Evolutionary conservation across 192 early-diverging fungal genomes (phyloP), one percentile per base, ranked within the genome.

Genomic region (Backusella tarrabulga): DNA sequence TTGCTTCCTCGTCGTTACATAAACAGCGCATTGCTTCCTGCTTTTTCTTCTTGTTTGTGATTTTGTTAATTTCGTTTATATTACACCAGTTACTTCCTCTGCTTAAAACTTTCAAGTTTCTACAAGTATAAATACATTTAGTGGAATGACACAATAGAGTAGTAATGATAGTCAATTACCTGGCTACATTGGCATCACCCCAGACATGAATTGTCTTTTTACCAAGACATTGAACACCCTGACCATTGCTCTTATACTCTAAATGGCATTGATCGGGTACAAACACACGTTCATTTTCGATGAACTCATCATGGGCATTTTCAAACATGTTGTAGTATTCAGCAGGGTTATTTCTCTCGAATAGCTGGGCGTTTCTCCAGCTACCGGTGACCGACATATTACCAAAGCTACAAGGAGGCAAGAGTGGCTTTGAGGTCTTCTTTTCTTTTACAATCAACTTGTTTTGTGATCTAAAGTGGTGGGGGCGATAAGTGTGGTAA

Each of bases 281-380:
- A 78, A 72, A 82, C 1, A 82, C 41, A 35, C 68, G 44, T 7
- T 50, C 73, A 68, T 68, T 34, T 15, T 71, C 42, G 4, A 74
- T 75, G 32, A 77, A 75, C 34, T 81, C 80, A 69, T 77, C 73
- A 29, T 81, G 76, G n/a, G 44, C 32, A 7, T 46, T 44, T 44
- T 72, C 76, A 75, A 81, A 81, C 80, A 81, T 81, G 60, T 75
- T 76, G 69, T 81, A 81, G 44, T 75, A 81, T 54, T 81, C 76
- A 29, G 74, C 73, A 12, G 80, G 80, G 34, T 74, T 69, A 26
- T 14, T 66, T 8, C 42, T 19, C 40, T 81, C 72, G 32, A 74
- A 81, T 15, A 56, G 23, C 0, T 76, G 21, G 19, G 76, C 76
- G 19, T 81, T 74, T 67, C 74, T 77, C 80, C 80, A 81, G 23